These are phyloP conservation scores for Trypanosoma mega DNA, from an alignment of 208 protist species.

Conservation along the genomic window DNA sequence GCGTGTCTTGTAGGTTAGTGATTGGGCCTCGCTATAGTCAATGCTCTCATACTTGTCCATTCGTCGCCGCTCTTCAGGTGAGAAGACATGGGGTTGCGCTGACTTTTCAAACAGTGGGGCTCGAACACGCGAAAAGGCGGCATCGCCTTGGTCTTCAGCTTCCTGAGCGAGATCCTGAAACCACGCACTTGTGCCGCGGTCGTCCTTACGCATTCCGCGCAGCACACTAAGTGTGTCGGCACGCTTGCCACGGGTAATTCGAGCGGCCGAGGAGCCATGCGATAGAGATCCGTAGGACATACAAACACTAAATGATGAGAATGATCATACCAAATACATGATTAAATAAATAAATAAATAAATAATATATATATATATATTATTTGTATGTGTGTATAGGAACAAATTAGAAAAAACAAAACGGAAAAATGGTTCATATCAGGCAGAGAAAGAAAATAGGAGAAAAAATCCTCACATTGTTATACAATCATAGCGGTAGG, in stretches of 20 bases:
- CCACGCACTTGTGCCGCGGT: slow-evolving; percentile 42
- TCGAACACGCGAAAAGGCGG: slow-evolving; percentile 37
- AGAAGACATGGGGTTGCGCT: slow-evolving; percentile 53
- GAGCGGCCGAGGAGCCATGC: not conserved
- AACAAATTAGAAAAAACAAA: too few relatives aligned
- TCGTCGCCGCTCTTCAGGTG: slow-evolving; percentile 50
- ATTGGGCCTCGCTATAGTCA: slow-evolving; percentile 69
- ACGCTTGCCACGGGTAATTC: not conserved
- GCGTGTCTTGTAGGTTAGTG: slow-evolving; percentile 41
- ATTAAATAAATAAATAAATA: too few relatives aligned
- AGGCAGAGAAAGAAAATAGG: too few relatives aligned
- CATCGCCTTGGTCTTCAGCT: slow-evolving; percentile 48
- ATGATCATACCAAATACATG: too few relatives aligned
- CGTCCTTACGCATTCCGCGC: not conserved
- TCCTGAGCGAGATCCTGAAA: slow-evolving; percentile 42
- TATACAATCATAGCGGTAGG: too few relatives aligned
- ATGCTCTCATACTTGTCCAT: slow-evolving; percentile 85
- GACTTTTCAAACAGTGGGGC: slow-evolving; percentile 51
- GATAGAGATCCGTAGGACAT: not conserved
- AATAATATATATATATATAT: too few relatives aligned
- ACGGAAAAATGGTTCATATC: too few relatives aligned
- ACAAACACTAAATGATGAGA: too few relatives aligned
- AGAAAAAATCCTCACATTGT: too few relatives aligned
- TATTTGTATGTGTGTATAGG: too few relatives aligned
- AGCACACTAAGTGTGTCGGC: slow-evolving; percentile 2